Conservation (phyloP, 768 basidiomycete species). For the Boletus sensibilis region DNA sequence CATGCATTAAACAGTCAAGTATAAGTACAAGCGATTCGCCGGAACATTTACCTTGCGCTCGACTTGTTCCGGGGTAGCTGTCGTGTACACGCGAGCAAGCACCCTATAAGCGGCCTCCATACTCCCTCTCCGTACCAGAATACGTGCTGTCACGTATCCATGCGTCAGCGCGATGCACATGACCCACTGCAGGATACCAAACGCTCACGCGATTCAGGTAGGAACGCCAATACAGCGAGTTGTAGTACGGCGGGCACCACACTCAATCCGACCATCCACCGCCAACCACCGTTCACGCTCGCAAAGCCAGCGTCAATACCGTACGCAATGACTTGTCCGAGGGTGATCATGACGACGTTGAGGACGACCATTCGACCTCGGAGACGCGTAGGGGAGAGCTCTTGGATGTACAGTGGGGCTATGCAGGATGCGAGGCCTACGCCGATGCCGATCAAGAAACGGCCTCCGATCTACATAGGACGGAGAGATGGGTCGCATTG, state of each 20-base stretch:
- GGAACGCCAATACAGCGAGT: slow-evolving; percentile 54
- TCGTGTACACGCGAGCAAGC: slow-evolving; percentile 67
- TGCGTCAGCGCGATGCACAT: not conserved
- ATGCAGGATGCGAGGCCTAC: slow-evolving; percentile 77
- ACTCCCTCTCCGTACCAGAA: slow-evolving; percentile 58
- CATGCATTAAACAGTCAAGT: not conserved
- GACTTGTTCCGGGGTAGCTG: slow-evolving; percentile 61
- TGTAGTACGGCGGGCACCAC: slow-evolving; percentile 68
- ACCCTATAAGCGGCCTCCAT: slow-evolving; percentile 50
- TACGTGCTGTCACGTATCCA: slow-evolving; percentile 44
- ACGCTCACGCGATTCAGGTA: slow-evolving; percentile 76
- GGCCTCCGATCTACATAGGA: slow-evolving; percentile 53
- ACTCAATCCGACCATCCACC: slow-evolving; percentile 83
- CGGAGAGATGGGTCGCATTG: not conserved
- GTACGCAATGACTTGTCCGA: slow-evolving; percentile 79
- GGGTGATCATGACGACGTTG: slow-evolving; percentile 80
- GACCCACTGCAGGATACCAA: not conserved
- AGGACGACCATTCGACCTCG: slow-evolving; percentile 78
- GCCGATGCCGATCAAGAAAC: slow-evolving; percentile 72
- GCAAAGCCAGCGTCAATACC: slow-evolving; percentile 68
- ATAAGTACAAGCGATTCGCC: not conserved
- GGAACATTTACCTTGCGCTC: slow-evolving; percentile 52
- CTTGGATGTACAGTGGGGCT: slow-evolving; percentile 82
- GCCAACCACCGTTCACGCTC: slow-evolving; percentile 62
- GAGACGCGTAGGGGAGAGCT: slow-evolving; percentile 71